Evolutionary conservation across 495 filamentous ascomycete genomes (phyloP), one percentile per base, ranked within the genome.

Genomic region (Xylaria telfairii): DNA sequence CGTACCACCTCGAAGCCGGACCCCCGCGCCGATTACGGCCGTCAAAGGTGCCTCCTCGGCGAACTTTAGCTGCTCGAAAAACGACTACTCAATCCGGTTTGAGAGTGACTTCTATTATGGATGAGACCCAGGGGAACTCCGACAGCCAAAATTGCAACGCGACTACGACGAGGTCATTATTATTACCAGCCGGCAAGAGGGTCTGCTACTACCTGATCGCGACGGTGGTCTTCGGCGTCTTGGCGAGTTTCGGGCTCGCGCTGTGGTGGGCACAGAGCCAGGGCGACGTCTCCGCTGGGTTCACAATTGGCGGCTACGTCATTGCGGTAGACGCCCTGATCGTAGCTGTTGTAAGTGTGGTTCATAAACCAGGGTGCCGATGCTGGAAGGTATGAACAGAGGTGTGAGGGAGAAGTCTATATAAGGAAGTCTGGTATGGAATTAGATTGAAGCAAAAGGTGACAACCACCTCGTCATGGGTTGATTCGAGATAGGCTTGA

Each of bases 201-300:
- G 26, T 57, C 12, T 67, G 65, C 34, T 67, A 56, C 13, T 67
- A 67, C 49, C 65, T 67, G 34, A 21, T 67, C 13, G 65, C 47
- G 10, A 42, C 41, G 21, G 47, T 44, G 32, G 17, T 46, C 8
- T 42, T 46, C 17, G 65, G 65, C 34, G 32, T 67, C 15, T 37
- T 30, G 21, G 24, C 39, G 10, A 67, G 65, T 21, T 57, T 67
- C 30, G 65, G 32, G 0, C 9, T 57, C 17, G 65, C 65, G 12
- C 6, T 67, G 39, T 67, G 65, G 65, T 67, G 65, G 49, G 21
- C 65, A 15, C 37, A 19, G 12, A 57, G 64, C 28, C 64, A 42
- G 15, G 49, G 17, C 6, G 65, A 67, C 24, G 49, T 34, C n/a
- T 67, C 65, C 13, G 39, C 49, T 21, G 65, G 49, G 8, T 67